Conservation (phyloP, 257 asterid genomes). For the Eustoma russellianum region DNA sequence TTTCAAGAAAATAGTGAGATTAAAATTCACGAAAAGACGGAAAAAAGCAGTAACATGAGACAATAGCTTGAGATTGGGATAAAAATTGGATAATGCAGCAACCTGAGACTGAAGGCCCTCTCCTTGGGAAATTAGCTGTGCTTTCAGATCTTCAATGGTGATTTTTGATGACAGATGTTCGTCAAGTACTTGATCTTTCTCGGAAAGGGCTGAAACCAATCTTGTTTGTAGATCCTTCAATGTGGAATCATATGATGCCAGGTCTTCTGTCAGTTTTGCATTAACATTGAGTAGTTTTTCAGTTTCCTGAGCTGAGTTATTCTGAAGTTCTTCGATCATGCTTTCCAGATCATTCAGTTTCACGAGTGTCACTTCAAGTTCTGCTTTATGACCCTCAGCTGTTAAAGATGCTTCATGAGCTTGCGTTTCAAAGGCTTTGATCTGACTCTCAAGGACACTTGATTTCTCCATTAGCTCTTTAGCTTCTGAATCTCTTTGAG, state of each 20-base stretch:
- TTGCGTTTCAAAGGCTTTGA: slow-evolving; percentile 42
- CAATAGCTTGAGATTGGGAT: background rate
- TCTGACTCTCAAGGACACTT: slow-evolving; percentile 45
- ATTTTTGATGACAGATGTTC: slow-evolving; percentile 35
- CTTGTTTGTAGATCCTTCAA: slow-evolving; percentile 34
- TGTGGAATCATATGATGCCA: slow-evolving; percentile 47
- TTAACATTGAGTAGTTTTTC: slow-evolving; percentile 43
- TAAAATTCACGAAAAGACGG: slow-evolving; percentile 6
- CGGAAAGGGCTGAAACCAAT: slow-evolving; percentile 33
- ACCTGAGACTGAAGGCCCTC: slow-evolving; percentile 80
- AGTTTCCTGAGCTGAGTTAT: slow-evolving; percentile 34
- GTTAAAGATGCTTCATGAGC: slow-evolving; percentile 41
- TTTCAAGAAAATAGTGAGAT: background rate
- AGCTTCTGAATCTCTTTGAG: slow-evolving; percentile 61
- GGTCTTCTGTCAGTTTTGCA: slow-evolving; percentile 46
- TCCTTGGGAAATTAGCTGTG: slow-evolving; percentile 50
- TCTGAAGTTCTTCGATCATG: slow-evolving; percentile 31
- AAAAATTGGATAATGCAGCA: background rate
- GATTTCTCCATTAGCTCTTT: slow-evolving; percentile 55
- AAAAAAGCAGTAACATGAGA: background rate
- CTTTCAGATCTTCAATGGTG: slow-evolving; percentile 48
- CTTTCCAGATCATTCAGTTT: slow-evolving; percentile 46
- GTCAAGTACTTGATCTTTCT: slow-evolving; percentile 31
- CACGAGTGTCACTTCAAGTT: slow-evolving; percentile 40
- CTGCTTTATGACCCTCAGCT: slow-evolving; percentile 40